These are phyloP conservation scores for Diaporthe vexans DNA, from an alignment of 2,329 filamentous ascomycete species.

Conservation along the genomic window DNA sequence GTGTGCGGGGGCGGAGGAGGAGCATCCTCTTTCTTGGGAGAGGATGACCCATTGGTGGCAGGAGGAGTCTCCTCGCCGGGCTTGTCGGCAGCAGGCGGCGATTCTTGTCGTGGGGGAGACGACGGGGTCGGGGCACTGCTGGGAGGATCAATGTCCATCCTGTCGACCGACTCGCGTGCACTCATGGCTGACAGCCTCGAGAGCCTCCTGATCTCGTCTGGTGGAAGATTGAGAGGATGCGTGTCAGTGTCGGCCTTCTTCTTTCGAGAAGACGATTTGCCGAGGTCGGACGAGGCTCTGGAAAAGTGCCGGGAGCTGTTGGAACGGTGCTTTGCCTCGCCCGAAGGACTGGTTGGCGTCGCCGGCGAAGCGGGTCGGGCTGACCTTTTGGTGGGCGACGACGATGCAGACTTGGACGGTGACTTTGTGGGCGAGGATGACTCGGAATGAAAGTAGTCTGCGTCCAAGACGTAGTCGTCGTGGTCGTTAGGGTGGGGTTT, in stretches of 20 bases:
- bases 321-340: conserved; percentile 51
- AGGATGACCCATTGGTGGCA: conserved; percentile 62
- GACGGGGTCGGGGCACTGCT: conserved; percentile 64
- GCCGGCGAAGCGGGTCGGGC: conserved; percentile 51
- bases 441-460: conserved; percentile 51
- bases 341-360: conserved; percentile 48
- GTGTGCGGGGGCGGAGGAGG: conserved; percentile 82
- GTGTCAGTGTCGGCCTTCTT: conserved; percentile 76
- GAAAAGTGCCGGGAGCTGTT: conserved; percentile 59
- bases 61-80: conserved; percentile 64
- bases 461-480: conserved; percentile 53
- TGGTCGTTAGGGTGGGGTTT: conserved; percentile 44
- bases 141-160: conserved; percentile 80
- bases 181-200: conserved; percentile 77
- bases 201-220: conserved; percentile 86
- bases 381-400: conserved; percentile 56
- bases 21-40: conserved; percentile 61
- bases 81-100: conserved; percentile 56
- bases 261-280: conserved; percentile 61
- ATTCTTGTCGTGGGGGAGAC: conserved; percentile 63
- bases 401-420: conserved; percentile 46
- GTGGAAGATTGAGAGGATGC: conserved; percentile 91
- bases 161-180: conserved; percentile 65
- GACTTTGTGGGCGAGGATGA: conserved; percentile 50
- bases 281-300: conserved; percentile 64